These are phyloP conservation scores for Phytophthora boehmeriae DNA, from an alignment of 352 stramenopile species.

Conservation along the genomic window DNA sequence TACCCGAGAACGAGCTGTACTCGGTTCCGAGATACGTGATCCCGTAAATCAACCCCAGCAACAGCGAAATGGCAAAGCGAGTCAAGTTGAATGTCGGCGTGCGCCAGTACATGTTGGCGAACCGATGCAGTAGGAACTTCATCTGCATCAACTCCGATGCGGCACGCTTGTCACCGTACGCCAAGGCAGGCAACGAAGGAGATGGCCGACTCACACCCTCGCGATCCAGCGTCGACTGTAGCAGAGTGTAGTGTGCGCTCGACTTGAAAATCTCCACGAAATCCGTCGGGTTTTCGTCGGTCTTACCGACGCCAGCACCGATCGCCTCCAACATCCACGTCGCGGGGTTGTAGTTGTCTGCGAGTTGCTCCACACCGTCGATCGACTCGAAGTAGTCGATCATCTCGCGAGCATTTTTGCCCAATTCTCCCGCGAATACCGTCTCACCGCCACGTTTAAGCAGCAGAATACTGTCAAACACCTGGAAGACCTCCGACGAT, in stretches of 20 bases:
- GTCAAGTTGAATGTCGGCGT: constrained; percentile 84
- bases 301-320: background rate
- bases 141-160: background rate
- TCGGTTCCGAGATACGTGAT: constrained; percentile 46
- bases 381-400: background rate
- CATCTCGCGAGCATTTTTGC: background rate
- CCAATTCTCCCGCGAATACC: background rate
- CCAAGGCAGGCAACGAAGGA: background rate
- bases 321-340: background rate
- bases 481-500: background rate
- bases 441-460: background rate
- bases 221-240: background rate
- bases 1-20: constrained; percentile 20
- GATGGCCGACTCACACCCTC: background rate
- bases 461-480: background rate
- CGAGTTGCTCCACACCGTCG: background rate
- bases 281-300: background rate
- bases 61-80: constrained; percentile 50
- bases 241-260: background rate
- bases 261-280: background rate
- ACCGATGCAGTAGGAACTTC: constrained; percentile 12
- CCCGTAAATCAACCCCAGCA: constrained; percentile 65
- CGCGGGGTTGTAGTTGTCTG: background rate
- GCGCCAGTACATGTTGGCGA: constrained; percentile 71
- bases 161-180: background rate